A percentile compares a stretch with the other conserved stretches of the same genome.
Conservation (phyloP, 805 yeast genomes). For the Candida coquimbonensis region DNA sequence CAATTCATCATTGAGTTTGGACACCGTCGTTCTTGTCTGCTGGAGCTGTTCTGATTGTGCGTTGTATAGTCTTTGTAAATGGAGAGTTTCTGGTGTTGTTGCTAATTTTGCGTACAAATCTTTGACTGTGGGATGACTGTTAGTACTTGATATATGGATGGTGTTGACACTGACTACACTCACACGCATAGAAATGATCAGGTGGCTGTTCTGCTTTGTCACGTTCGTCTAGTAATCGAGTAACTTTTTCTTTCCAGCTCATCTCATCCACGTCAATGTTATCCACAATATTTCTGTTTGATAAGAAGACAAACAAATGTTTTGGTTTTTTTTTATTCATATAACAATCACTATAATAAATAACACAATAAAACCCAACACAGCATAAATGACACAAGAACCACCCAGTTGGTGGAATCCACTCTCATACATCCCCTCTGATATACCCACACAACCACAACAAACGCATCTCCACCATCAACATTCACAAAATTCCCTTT, state of each 20-base stretch:
- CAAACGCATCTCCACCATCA: background rate
- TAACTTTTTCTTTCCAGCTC: conserved; percentile 8
- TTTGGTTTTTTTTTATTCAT: background rate
- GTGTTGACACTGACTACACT: background rate
- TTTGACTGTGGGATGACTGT: conserved; percentile 5
- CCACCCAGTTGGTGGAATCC: conserved; percentile 3
- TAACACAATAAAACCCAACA: background rate
- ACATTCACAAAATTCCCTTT: background rate
- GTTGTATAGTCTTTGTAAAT: conserved; percentile 22
- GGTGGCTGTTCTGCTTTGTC: conserved; percentile 11
- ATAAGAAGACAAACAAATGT: background rate
- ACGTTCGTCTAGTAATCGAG: conserved; percentile 9
- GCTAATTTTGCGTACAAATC: conserved; percentile 9
- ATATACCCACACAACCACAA: conserved; percentile 4
- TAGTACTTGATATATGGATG: background rate
- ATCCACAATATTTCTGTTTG: background rate
- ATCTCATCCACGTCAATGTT: background rate
- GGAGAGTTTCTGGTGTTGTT: conserved; percentile 14
- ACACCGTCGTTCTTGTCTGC: conserved; percentile 49
- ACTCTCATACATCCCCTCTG: background rate
- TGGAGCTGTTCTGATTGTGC: conserved; percentile 23
- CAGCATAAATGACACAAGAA: no score
- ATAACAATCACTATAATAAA: background rate
- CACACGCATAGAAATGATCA: conserved; percentile 7
- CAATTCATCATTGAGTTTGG: conserved; percentile 59